A percentile compares a stretch with the other conserved stretches of the same genome.
Conservation (phyloP, 352 stramenopile species). For the Halophytophthora batemanensis region DNA sequence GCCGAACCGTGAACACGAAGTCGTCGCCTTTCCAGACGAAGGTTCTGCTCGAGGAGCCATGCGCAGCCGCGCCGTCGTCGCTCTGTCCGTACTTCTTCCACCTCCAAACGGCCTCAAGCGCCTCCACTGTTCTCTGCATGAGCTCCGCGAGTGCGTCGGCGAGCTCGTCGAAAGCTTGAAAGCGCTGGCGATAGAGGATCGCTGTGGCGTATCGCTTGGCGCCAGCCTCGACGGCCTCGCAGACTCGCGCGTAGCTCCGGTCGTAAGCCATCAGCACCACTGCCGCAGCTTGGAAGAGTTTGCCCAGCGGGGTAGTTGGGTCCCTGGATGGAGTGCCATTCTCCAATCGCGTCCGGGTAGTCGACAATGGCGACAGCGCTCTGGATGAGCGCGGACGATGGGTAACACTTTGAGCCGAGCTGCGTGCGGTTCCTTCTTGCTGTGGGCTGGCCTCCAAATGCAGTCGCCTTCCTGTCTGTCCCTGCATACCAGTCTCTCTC, state of each 20-base stretch:
- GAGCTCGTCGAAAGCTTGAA: slow-evolving; percentile 64
- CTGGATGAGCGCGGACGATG: slow-evolving; percentile 12
- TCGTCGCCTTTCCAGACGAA: slow-evolving; percentile 63
- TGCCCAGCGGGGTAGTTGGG: slow-evolving; percentile 9
- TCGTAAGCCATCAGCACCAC: slow-evolving; percentile 36
- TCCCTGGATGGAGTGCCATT: neutral
- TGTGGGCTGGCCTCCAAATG: neutral
- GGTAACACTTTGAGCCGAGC: neutral
- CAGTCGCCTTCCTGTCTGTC: neutral
- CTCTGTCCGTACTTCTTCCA: slow-evolving; percentile 25
- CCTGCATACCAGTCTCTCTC: neutral
- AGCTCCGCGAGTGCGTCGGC: slow-evolving; percentile 26
- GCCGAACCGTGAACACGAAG: slow-evolving; percentile 37
- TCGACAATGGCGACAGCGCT: neutral
- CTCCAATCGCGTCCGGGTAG: slow-evolving; percentile 1
- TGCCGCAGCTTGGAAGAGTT: slow-evolving; percentile 33
- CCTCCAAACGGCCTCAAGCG: slow-evolving; percentile 32
- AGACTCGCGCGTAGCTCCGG: slow-evolving; percentile 19
- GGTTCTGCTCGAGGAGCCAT: neutral
- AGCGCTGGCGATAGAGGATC: slow-evolving; percentile 51
- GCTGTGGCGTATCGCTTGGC: slow-evolving; percentile 34
- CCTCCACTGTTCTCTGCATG: slow-evolving; percentile 24
- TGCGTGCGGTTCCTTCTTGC: neutral
- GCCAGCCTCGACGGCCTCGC: slow-evolving; percentile 9
- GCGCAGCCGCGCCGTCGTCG: neutral